Percentiles rank a stretch among this genome's conserved stretches.
Evolutionary conservation across 23 red algal species (phyloP).

Genomic region (Chondrus crispus): DNA sequence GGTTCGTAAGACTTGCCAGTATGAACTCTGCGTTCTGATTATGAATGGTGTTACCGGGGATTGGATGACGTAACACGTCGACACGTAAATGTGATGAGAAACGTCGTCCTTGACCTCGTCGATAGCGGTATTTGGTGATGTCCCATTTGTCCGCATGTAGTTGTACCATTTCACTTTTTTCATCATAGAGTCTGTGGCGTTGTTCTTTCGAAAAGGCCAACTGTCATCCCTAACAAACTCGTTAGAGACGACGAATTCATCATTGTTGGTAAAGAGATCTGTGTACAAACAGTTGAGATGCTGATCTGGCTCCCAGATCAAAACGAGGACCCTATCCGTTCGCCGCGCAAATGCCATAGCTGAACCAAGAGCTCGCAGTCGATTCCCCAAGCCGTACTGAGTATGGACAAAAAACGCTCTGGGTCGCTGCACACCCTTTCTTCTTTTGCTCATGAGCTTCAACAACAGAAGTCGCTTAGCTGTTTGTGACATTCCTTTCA

Average conservation of each 20-base stretch:
- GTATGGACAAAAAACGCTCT: slow-evolving; percentile 67
- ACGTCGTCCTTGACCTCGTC: slow-evolving; percentile 39
- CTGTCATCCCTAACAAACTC: slow-evolving; percentile 27
- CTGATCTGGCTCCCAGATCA: slow-evolving; percentile 70
- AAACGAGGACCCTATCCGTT: slow-evolving; percentile 51
- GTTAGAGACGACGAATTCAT: slow-evolving; percentile 39
- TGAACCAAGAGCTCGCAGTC: slow-evolving; percentile 67
- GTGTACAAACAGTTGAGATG: slow-evolving; percentile 62
- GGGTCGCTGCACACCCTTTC: slow-evolving; percentile 24
- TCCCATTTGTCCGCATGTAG: slow-evolving; percentile 58
- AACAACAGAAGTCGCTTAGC: slow-evolving; percentile 36
- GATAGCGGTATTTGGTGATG: slow-evolving; percentile 13
- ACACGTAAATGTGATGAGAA: slow-evolving; percentile 53
- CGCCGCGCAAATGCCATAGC: slow-evolving; percentile 68
- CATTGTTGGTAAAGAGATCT: slow-evolving; percentile 63
- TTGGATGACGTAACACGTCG: slow-evolving; percentile 68
- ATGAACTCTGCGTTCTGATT: slow-evolving; percentile 51
- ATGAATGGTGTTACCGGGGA: slow-evolving; percentile 68
- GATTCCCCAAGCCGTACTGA: slow-evolving; percentile 78
- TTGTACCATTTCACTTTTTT: slow-evolving; percentile 60
- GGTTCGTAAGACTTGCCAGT: slow-evolving; percentile 60
- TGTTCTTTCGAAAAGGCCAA: slow-evolving; percentile 33
- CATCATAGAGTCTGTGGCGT: slow-evolving; percentile 14
- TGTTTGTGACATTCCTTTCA: slow-evolving; percentile 38
- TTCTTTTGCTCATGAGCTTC: slow-evolving; percentile 33